A percentile compares a stretch with the other conserved stretches of the same genome.
These are phyloP conservation scores for Solanum hybrid DNA, from an alignment of 305 asterid genomes.

Conservation along the genomic window DNA sequence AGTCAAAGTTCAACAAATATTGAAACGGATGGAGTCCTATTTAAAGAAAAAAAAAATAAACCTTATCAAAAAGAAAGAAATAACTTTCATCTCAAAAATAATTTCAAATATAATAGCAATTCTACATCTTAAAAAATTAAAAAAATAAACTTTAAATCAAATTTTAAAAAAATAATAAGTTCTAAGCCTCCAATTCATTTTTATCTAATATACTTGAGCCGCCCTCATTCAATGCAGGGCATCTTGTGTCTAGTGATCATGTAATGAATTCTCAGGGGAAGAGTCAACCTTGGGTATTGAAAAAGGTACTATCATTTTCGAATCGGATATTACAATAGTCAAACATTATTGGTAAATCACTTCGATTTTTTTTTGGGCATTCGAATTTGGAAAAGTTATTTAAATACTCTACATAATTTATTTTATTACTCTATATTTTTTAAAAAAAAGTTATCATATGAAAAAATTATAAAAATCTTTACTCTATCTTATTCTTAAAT, in stretches of 20 bases:
- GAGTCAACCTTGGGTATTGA: neutral
- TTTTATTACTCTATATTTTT: no score
- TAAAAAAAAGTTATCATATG: neutral
- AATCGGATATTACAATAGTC: neutral
- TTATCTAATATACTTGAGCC: no score
- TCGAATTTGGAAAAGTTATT: neutral
- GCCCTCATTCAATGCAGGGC: no score
- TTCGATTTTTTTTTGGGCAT: neutral
- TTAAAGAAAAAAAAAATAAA: no score
- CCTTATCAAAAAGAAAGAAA: no score
- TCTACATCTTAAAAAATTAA: neutral
- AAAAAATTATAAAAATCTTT: no score
- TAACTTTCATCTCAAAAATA: neutral
- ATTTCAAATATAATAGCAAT: neutral
- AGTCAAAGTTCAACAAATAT: neutral
- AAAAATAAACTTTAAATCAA: no score
- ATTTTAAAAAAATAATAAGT: no score
- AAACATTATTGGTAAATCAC: neutral
- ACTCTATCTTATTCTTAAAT: neutral
- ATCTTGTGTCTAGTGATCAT: no score
- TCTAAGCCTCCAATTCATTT: no score
- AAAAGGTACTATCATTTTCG: neutral
- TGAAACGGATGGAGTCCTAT: neutral
- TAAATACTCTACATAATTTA: no score
- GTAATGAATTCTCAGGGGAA: neutral